Evolutionary conservation across 257 asterid genomes (phyloP), one percentile per base, ranked within the genome.

Genomic region (Petrea volubilis): DNA sequence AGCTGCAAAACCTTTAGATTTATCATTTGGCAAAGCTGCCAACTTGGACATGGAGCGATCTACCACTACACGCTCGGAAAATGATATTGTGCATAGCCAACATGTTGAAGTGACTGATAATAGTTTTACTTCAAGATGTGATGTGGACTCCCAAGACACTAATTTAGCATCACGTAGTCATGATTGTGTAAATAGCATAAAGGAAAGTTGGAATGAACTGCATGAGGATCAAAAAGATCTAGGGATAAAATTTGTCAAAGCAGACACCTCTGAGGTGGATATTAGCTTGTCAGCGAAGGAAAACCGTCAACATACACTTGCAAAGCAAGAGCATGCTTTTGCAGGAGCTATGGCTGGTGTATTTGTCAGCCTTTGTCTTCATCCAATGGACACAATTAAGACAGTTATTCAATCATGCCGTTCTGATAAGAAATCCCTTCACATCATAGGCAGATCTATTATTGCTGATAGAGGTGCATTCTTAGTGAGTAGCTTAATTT

Each of bases 291-390:
- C 74, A 21, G 68, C 65, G 20, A 78, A 78, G 80, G 79, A 72
- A 72, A 87, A 80, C 29, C 79, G 83, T 53, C 78, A 41, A 11
- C 66, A 68, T 76, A 51, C 78, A 41, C 70, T 84, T 72, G 97
- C 96, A 74, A 85, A 80, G 77, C 95, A 80, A 68, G 91, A 88
- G 70, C 99, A 94, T 81, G 99, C 99, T 62, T 81, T 89, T 84
- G 98, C 99, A 6, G 98, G 99, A 64, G 98, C 98, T 27, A 89
- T 91, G 96, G 96, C 99, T 9, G 99, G 99, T 62, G 71, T 88
- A 67, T 86, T 80, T 72, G 99, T 94, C 55, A 94, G 96, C 87
- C 88, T 91, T 67, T 88, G 93, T 80, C 83, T 94, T 63, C 99
- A 94, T 76, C 99, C 97, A 1, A 63, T 91, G 75, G 99, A 94